phyloP scores from a whole-genome alignment of 2,329 filamentous ascomycete genomes.

The Microcyclosporella mali region DNA sequence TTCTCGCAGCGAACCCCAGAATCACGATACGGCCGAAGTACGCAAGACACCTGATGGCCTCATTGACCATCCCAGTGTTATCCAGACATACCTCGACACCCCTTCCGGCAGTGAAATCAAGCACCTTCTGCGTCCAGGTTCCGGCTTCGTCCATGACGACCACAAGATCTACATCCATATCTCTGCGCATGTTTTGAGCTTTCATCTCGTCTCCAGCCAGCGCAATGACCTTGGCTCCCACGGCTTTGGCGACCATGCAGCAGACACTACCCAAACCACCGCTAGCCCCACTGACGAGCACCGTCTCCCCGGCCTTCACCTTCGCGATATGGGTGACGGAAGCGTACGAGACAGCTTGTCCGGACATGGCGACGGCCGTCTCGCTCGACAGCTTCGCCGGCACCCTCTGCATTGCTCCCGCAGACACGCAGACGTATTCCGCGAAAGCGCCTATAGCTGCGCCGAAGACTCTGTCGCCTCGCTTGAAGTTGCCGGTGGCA shows the following conservation, averaged over 20 bases:
- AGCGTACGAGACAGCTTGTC: conserved; percentile 51
- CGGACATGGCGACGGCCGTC: conserved; percentile 49
- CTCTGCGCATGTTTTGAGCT: conserved; percentile 27
- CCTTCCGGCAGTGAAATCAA: conserved; percentile 41
- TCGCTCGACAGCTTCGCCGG: conserved; percentile 43
- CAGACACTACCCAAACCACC: conserved; percentile 53
- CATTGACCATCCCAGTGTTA: conserved; percentile 49
- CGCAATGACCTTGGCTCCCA: conserved; percentile 50
- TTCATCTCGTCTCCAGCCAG: conserved; percentile 47
- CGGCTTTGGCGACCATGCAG: conserved; percentile 49
- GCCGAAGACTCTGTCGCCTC: conserved; percentile 52
- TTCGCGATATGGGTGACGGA: conserved; percentile 40
- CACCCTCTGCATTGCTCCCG: conserved; percentile 38
- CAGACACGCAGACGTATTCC: conserved; percentile 43
- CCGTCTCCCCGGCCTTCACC: conserved; percentile 43
- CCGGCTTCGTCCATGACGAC: conserved; percentile 36
- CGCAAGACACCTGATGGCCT: conserved; percentile 49
- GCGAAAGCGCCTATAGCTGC: conserved; percentile 48
- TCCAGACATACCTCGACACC: conserved; percentile 56
- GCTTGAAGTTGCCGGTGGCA: conserved; percentile 29
- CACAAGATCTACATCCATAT: conserved; percentile 27
- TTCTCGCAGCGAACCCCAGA: conserved; percentile 53
- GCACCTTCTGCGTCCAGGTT: conserved; percentile 49
- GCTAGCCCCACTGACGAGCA: conserved; percentile 51
- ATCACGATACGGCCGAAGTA: conserved; percentile 51